These are phyloP conservation scores for Suillus occidentalis DNA, from an alignment of 768 basidiomycete genomes.

Conservation along the genomic window DNA sequence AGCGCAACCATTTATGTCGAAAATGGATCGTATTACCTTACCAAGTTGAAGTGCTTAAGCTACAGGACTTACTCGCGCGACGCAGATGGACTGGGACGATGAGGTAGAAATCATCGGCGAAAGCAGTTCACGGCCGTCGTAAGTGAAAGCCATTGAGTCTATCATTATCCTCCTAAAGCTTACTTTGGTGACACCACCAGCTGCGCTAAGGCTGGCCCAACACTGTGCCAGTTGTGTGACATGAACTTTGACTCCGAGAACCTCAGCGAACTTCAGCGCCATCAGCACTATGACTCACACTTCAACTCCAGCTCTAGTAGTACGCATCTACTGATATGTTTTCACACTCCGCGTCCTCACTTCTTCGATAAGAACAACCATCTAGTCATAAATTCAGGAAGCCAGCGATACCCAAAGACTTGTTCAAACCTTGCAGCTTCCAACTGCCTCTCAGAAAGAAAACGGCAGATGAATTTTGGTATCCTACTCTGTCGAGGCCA, in stretches of 20 bases:
- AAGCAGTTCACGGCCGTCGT: conserved; percentile 14
- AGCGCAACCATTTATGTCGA: conserved; percentile 7
- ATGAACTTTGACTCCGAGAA: conserved; percentile 43
- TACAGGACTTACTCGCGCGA: not conserved
- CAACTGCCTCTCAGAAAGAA: conserved; percentile 9
- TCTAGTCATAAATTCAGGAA: conserved; percentile 15
- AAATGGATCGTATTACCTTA: not conserved
- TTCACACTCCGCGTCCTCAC: not conserved
- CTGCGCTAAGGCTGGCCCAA: conserved; percentile 8
- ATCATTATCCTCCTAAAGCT: conserved; percentile 1
- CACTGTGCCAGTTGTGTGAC: conserved; percentile 54
- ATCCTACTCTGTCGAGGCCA: conserved; percentile 39
- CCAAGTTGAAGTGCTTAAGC: not conserved
- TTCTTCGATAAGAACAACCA: conserved; percentile 12
- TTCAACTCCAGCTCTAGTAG: conserved; percentile 19
- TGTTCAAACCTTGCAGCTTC: not conserved
- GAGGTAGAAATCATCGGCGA: conserved; percentile 27
- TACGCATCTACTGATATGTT: conserved; percentile 5
- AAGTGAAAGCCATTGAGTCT: not conserved
- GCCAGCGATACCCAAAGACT: conserved; percentile 11
- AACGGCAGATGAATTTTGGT: conserved; percentile 67
- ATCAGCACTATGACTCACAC: conserved; percentile 59
- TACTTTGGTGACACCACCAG: conserved; percentile 12
- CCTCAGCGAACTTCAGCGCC: conserved; percentile 39
- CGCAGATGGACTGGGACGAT: conserved; percentile 16